A percentile compares a stretch with the other conserved stretches of the same genome.
phyloP scores from a whole-genome alignment of 1,284 basidiomycete genomes.

The Golubevia pallescens region DNA sequence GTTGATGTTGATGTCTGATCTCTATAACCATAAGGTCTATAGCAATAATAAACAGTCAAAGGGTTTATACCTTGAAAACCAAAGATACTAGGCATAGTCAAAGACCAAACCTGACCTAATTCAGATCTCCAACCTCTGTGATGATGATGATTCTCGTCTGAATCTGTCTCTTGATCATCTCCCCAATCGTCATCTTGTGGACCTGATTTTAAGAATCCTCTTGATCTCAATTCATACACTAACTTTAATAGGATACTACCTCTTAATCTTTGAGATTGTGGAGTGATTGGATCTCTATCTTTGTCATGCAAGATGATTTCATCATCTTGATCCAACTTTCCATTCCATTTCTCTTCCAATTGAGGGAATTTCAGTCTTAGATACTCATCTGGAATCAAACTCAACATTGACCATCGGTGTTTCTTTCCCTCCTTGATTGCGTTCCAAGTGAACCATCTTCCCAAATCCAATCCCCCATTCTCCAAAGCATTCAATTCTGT shows the following conservation, averaged over 20 bases:
- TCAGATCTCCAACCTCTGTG: conserved; percentile 18
- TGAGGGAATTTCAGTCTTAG: too few relatives aligned
- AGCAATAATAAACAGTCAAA: conserved; percentile 76
- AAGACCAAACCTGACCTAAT: conserved; percentile 34
- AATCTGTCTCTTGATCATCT: too few relatives aligned
- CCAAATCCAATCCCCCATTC: conserved; percentile 68
- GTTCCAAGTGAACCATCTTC: conserved; percentile 64
- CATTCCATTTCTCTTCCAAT: too few relatives aligned
- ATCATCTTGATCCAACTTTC: too few relatives aligned
- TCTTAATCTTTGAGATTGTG: not conserved
- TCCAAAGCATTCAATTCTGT: conserved; percentile 73
- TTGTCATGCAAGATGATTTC: too few relatives aligned
- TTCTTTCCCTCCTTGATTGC: conserved; percentile 30
- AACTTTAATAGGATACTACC: conserved; percentile 38
- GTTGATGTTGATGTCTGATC: too few relatives aligned
- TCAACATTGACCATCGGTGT: not conserved
- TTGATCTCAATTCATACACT: conserved; percentile 32
- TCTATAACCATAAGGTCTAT: conserved; percentile 49
- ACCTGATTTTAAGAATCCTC: conserved; percentile 17
- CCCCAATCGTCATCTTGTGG: conserved; percentile 65
- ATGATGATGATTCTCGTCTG: too few relatives aligned
- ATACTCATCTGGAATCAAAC: too few relatives aligned
- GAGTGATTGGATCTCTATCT: too few relatives aligned
- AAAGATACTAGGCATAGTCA: conserved; percentile 75
- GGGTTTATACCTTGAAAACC: conserved; percentile 79